Base-by-base conservation (phyloP, 495 filamentous ascomycete species). In the Filosporella fistucella region DNA sequence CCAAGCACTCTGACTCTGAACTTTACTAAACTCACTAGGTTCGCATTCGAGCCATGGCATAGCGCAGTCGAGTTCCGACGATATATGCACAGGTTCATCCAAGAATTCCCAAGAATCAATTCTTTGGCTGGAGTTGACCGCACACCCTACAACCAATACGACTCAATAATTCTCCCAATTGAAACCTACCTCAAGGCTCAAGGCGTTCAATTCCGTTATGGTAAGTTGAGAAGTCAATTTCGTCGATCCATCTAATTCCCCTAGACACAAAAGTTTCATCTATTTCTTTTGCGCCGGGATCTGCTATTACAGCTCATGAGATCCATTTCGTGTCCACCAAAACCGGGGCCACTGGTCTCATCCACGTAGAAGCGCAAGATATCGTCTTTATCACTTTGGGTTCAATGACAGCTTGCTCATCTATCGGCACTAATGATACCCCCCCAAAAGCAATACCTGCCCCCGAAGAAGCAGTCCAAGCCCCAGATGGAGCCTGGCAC, bases 141-240 rank as follows among this genome's bases (percentile, higher is more conserved):
- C 4, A 68, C 63, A 2, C 59, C 54, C 5, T 67, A 64, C 50
- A 69, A 70, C 35, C 61, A 64, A 9, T 62, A 68, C 48, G 68
- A 73, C 17, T 64, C 65, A 0, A 63, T 74, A 22, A 59, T 65
- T 13, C 42, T 59, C 9, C 70, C 71, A 0, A 62, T 71, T 6
- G 57, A 59, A 12, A 48, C 58, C 4, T 71, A 67, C 45, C 66
- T 75, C 2, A 45, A 62, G 16, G 47, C 51, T 3, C 53, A 58
- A 14, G 67, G 67, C 2, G 70, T 74, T n/a, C 65, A 71, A 35
- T 75, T 72, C 45, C 64, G 42, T 10, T 68, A 63, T 42, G 66
- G 63, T 25, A 67, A 45, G 51, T 28, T 41, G n/a, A n/a, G n/a
- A n/a, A n/a, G n/a, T n/a, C n/a, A n/a, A 5, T 23, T 25, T 13